A percentile compares a stretch with the other conserved stretches of the same genome.
Evolutionary conservation across 768 basidiomycete genomes (phyloP).

Genomic region (Harrya chromipes): DNA sequence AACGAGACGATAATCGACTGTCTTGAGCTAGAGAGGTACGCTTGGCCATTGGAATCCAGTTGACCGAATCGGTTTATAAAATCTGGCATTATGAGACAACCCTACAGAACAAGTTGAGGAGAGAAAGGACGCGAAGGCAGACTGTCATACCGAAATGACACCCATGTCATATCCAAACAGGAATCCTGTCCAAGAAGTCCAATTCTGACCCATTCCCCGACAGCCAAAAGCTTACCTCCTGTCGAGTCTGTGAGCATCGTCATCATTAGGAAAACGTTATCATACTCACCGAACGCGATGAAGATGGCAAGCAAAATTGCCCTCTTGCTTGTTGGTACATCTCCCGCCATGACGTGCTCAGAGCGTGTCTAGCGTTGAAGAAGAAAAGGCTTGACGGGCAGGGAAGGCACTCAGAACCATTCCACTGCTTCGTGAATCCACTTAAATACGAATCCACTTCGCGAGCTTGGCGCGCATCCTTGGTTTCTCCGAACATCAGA

Average conservation of each 20-base stretch:
- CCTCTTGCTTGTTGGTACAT: conserved; percentile 58
- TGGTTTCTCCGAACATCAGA: conserved; percentile 11
- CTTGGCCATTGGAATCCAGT: conserved; percentile 42
- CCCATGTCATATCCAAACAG: conserved; percentile 77
- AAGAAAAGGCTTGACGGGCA: not conserved
- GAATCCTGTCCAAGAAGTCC: conserved; percentile 40
- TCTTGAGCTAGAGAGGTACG: conserved; percentile 54
- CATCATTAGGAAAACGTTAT: not conserved
- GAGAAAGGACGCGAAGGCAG: conserved; percentile 1
- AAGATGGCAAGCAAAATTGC: conserved; percentile 66
- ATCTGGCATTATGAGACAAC: conserved; percentile 78
- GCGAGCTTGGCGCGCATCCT: not conserved
- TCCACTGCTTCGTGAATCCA: not conserved
- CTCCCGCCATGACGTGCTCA: conserved; percentile 30
- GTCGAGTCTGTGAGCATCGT: not conserved
- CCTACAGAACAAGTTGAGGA: conserved; percentile 34
- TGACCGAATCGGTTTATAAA: conserved; percentile 70
- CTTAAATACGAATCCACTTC: conserved; percentile 11
- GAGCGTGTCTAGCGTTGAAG: not conserved
- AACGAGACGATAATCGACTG: conserved; percentile 79
- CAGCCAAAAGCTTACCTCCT: conserved; percentile 19
- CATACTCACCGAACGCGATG: conserved; percentile 63
- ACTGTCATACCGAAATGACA: conserved; percentile 58
- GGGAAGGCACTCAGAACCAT: not conserved
- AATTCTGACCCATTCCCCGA: not conserved